phyloP scores from a whole-genome alignment of 2,329 filamentous ascomycete species.

The Venturia carpophila region DNA sequence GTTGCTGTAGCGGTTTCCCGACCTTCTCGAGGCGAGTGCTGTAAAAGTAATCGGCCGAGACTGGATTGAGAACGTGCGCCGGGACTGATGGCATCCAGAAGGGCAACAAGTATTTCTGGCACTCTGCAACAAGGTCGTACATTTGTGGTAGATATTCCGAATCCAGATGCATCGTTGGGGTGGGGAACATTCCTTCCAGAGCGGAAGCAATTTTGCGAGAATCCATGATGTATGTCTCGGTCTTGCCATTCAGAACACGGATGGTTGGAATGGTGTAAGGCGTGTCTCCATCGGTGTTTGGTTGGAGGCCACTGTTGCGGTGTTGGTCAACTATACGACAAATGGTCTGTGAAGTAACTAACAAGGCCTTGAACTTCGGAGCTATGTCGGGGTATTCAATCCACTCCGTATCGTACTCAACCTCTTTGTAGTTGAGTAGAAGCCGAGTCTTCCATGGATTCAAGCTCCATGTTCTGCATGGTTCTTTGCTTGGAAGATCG shows the following conservation, averaged over 20 bases:
- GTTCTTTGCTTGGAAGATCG: slow-evolving; percentile 52
- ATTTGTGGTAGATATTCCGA: slow-evolving; percentile 43
- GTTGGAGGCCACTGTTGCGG: slow-evolving; percentile 21
- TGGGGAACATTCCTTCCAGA: slow-evolving; percentile 52
- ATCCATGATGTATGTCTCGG: slow-evolving; percentile 52
- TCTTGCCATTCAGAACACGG: slow-evolving; percentile 43
- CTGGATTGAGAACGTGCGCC: slow-evolving; percentile 43
- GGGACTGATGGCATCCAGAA: slow-evolving; percentile 45
- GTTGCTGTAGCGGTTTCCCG: slow-evolving; percentile 48
- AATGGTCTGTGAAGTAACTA: slow-evolving; percentile 22
- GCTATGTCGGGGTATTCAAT: slow-evolving; percentile 60
- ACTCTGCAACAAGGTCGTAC: slow-evolving; percentile 31
- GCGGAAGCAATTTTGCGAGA: slow-evolving; percentile 51
- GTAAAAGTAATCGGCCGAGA: slow-evolving; percentile 49
- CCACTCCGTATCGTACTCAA: slow-evolving; percentile 63
- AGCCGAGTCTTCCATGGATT: slow-evolving; percentile 67
- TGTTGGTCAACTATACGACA: slow-evolving; percentile 36
- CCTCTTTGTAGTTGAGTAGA: slow-evolving; percentile 57
- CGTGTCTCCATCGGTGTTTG: slow-evolving; percentile 27
- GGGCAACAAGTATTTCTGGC: slow-evolving; percentile 29
- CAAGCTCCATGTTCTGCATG: slow-evolving; percentile 50
- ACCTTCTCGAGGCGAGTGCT: slow-evolving; percentile 42
- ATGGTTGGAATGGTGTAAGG: slow-evolving; percentile 51
- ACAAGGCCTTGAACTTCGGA: slow-evolving; percentile 49
- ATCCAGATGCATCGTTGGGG: slow-evolving; percentile 51